A percentile compares a stretch with the other conserved stretches of the same genome.
Evolutionary conservation across 352 stramenopile species (phyloP).

Genomic region (Globisporangium cystogenes): DNA sequence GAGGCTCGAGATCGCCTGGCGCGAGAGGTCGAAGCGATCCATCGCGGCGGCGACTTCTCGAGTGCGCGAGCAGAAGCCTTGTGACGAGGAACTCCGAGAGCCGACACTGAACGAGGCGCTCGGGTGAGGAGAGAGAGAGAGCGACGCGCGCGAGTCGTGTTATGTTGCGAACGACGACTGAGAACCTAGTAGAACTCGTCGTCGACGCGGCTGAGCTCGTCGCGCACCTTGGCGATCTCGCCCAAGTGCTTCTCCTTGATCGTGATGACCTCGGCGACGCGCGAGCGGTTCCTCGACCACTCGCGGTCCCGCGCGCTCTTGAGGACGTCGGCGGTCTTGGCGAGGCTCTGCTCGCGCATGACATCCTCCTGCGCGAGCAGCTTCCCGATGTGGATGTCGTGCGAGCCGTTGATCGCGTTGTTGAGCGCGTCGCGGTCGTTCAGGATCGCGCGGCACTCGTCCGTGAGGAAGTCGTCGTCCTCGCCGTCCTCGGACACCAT

Average conservation of each 20-base stretch:
- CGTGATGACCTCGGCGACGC: constrained; percentile 65
- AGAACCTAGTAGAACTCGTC: constrained; percentile 67
- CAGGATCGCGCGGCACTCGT: constrained; percentile 75
- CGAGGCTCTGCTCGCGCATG: constrained; percentile 75
- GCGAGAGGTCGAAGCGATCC: constrained; percentile 43
- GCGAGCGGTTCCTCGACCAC: constrained; percentile 67
- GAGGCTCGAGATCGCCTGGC: constrained; percentile 37
- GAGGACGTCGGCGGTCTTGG: constrained; percentile 61
- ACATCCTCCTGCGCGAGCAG: constrained; percentile 81
- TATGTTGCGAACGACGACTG: too few relatives aligned
- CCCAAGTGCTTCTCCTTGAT: constrained; percentile 66
- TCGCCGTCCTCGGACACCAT: constrained; percentile 75
- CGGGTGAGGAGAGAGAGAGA: too few relatives aligned
- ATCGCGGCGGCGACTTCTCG: constrained; percentile 8
- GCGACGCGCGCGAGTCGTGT: too few relatives aligned
- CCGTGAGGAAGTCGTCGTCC: constrained; percentile 71
- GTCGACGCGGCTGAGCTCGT: constrained; percentile 73
- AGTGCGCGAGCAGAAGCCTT: too few relatives aligned
- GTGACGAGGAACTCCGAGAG: too few relatives aligned
- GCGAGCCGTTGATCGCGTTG: constrained; percentile 86
- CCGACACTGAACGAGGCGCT: too few relatives aligned
- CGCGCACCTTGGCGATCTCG: constrained; percentile 55
- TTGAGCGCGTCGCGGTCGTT: constrained; percentile 81
- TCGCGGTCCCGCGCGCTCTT: constrained; percentile 58
- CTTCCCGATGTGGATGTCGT: constrained; percentile 91